phyloP scores from a whole-genome alignment of 495 filamentous ascomycete genomes.

The Cryomyces antarcticus region DNA sequence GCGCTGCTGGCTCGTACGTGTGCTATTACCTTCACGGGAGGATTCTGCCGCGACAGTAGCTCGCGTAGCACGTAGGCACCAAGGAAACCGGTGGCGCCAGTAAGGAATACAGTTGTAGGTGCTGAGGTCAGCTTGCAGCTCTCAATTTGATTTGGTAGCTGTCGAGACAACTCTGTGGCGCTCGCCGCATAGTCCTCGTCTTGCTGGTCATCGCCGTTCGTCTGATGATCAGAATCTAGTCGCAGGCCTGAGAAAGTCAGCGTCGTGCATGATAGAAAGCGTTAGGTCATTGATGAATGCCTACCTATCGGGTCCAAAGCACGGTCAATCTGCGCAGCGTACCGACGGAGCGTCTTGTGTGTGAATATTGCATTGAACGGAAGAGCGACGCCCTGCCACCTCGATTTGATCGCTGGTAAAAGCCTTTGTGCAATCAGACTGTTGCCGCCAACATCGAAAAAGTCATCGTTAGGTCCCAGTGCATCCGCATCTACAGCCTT shows the following conservation, averaged over 20 bases:
- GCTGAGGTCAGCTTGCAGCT: conserved; percentile 19
- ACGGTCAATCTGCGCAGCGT: conserved; percentile 57
- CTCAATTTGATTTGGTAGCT: conserved; percentile 29
- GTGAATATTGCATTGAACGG: conserved; percentile 60
- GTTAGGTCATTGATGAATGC: too few species aligned
- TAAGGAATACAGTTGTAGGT: conserved; percentile 49
- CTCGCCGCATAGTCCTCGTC: conserved; percentile 49
- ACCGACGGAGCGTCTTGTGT: conserved; percentile 49
- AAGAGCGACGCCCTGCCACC: conserved; percentile 44
- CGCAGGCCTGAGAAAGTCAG: too few species aligned
- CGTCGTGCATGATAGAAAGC: too few species aligned
- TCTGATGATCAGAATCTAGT: conserved; percentile 9
- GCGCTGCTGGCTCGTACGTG: conserved; percentile 51
- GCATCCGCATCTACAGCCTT: conserved; percentile 28
- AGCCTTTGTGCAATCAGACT: conserved; percentile 75
- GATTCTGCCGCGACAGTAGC: conserved; percentile 37
- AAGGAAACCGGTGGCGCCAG: conserved; percentile 81
- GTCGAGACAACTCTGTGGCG: conserved; percentile 32
- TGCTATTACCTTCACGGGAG: conserved; percentile 46
- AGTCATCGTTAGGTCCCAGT: conserved; percentile 44
- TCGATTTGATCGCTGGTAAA: conserved; percentile 44
- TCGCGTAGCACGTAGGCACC: conserved; percentile 67
- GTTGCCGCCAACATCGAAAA: conserved; percentile 82
- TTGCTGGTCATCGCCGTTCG: conserved; percentile 10
- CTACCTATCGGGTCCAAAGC: conserved; percentile 24